Evolutionary conservation across 768 basidiomycete species (phyloP), one percentile per base, ranked within the genome.

Genomic region (Suillus discolor): DNA sequence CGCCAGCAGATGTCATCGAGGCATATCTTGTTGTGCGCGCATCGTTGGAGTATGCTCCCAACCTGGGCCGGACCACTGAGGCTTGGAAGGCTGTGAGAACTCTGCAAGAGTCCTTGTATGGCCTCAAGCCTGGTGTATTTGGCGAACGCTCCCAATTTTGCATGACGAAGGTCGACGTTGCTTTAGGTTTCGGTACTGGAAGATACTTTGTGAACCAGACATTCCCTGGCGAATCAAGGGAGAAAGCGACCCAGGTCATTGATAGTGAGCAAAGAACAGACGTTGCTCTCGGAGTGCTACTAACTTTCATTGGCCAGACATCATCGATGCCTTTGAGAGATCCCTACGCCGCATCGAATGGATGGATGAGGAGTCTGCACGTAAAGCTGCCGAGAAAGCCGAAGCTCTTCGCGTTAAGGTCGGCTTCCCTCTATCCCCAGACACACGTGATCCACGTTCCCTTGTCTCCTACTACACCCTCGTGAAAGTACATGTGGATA

Each of bases 171-270:
- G 88, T 96, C 1, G 91, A 95, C 70, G 73, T 79, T 47, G 85
- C 85, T 2, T 83, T 97, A 64, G 97, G 97, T n/a, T 96, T 93
- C 75, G 91, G 94, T 7, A 85, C 91, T 38, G 96, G 97, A 2
- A 84, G 93, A 68, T 93, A 91, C 76, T 99, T 96, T 73, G 94
- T 96, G 61, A 87, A 93, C 61, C 85, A 89, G 74, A 91, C 91
- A 0, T 96, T 96, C 72, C 85, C 84, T 12, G 88, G 90, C 23
- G 83, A 92, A 61, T 93, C 93, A 28, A 92, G 86, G 75, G 84
- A 84, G 70, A 92, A 92, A 73, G 94, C 89, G 15, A 92, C 91
- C 54, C 87, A 87, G 66, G 85, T 98, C 67, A 98, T 99, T 72
- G 85, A 83, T 57, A 85, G 94, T 92, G 66, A 65, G 79, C 64